phyloP scores from a whole-genome alignment of 225 moss, liverwort and hornwort genomes.

The Antitrichia curtipendula region DNA sequence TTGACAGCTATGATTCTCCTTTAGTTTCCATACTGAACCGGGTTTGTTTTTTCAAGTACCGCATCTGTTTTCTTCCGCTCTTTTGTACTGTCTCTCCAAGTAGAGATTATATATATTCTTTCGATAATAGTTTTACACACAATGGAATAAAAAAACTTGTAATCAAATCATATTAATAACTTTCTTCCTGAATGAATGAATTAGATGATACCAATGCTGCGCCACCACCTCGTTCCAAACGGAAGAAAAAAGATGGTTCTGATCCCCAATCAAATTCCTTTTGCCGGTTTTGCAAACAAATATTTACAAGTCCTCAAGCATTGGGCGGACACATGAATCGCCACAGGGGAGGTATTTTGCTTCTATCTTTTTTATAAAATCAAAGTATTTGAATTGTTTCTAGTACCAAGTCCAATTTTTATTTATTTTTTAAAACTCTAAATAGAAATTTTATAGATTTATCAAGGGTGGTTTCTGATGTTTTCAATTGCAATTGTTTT shows the following conservation, averaged over 20 bases:
- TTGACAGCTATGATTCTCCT: not conserved
- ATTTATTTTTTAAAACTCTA: too few species aligned
- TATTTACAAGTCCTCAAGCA: not conserved
- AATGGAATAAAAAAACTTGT: too few species aligned
- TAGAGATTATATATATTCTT: not conserved
- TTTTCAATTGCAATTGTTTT: too few species aligned
- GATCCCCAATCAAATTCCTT: not conserved
- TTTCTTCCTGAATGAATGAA: not conserved
- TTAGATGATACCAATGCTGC: not conserved
- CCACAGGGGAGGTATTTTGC: not conserved
- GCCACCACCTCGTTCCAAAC: not conserved
- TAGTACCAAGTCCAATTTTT: accelerated
- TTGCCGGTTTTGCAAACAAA: not conserved
- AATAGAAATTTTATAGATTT: not conserved
- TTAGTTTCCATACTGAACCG: too few species aligned
- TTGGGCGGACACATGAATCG: constrained; percentile 27
- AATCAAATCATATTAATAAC: too few species aligned
- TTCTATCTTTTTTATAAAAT: too few species aligned
- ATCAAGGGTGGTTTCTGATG: too few species aligned
- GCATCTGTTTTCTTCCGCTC: not conserved
- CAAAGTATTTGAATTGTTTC: not conserved
- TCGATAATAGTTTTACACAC: not conserved
- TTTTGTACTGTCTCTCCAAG: too few species aligned
- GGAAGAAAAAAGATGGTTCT: not conserved
- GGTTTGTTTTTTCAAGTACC: accelerated